phyloP scores from a whole-genome alignment of 1,284 basidiomycete species.

The Cryptococcus depauperatus region DNA sequence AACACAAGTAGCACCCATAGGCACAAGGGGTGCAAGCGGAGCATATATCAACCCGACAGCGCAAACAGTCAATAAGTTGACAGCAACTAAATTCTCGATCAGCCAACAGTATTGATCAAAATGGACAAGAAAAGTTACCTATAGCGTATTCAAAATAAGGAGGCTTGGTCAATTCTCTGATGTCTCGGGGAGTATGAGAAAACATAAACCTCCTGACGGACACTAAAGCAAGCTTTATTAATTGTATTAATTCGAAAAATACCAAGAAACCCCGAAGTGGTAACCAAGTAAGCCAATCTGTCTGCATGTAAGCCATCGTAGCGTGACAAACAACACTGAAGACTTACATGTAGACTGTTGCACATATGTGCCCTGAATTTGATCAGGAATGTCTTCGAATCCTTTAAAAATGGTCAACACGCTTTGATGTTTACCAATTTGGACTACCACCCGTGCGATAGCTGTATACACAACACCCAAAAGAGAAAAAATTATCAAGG shows the following conservation, averaged over 20 bases:
- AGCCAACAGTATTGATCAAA: neutral
- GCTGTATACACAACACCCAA: constrained; percentile 77
- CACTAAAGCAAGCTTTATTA: constrained; percentile 78
- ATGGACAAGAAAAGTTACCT: constrained; percentile 15
- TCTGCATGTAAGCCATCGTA: constrained; percentile 23
- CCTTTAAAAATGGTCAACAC: constrained; percentile 59
- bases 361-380: constrained; percentile 71
- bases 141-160: constrained; percentile 70
- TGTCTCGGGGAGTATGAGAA: constrained; percentile 92
- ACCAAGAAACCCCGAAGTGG: constrained; percentile 88
- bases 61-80: constrained; percentile 67
- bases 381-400: constrained; percentile 49
- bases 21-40: constrained; percentile 78
- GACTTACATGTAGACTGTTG: constrained; percentile 53
- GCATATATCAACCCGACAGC: constrained; percentile 83
- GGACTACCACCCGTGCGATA: constrained; percentile 57
- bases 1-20: constrained; percentile 55
- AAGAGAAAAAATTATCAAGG: constrained; percentile 78
- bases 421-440: constrained; percentile 61
- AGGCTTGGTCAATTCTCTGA: constrained; percentile 92
- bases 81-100: constrained; percentile 20
- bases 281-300: constrained; percentile 92
- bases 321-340: neutral
- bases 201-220: constrained; percentile 78
- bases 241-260: constrained; percentile 91